Conservation (phyloP, 2,329 filamentous ascomycete genomes). For the Neonectria ditissima region DNA sequence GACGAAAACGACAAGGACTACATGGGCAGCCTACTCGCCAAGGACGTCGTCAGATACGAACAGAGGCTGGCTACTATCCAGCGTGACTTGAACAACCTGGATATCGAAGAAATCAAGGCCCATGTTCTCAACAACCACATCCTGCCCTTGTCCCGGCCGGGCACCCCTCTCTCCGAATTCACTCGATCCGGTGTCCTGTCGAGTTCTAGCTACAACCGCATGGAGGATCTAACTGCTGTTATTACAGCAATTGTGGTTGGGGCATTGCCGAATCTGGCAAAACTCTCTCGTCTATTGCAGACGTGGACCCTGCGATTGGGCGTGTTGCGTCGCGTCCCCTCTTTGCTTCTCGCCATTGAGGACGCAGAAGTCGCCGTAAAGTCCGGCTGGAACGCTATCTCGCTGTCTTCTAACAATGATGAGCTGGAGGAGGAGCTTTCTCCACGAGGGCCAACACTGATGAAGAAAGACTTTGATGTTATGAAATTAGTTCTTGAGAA, state of each 20-base stretch:
- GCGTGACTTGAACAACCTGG: slow-evolving; percentile 74
- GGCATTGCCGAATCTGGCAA: slow-evolving; percentile 83
- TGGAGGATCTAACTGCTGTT: slow-evolving; percentile 91
- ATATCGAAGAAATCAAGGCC: slow-evolving; percentile 88
- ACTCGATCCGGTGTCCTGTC: slow-evolving; percentile 55
- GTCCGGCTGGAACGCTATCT: slow-evolving; percentile 74
- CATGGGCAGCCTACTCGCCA: slow-evolving; percentile 76
- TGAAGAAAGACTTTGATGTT: slow-evolving; percentile 63
- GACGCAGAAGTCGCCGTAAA: slow-evolving; percentile 74
- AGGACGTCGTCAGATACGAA: slow-evolving; percentile 76
- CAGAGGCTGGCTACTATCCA: slow-evolving; percentile 79
- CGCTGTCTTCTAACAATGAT: slow-evolving; percentile 43
- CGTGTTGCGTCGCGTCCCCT: slow-evolving; percentile 79
- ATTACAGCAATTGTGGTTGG: slow-evolving; percentile 94
- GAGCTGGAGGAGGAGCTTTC: slow-evolving; percentile 30
- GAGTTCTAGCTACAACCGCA: slow-evolving; percentile 70
- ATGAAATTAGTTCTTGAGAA: slow-evolving; percentile 74
- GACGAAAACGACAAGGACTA: slow-evolving; percentile 56
- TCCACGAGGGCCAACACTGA: slow-evolving; percentile 45
- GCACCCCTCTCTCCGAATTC: slow-evolving; percentile 51
- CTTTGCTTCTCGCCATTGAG: slow-evolving; percentile 73
- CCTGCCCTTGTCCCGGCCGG: slow-evolving; percentile 60
- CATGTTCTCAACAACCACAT: slow-evolving; percentile 87
- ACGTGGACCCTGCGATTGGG: slow-evolving; percentile 82
- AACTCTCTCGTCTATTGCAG: slow-evolving; percentile 77